Percentiles rank a stretch among this genome's conserved stretches.
These are phyloP conservation scores for Blastocrithidia nonstop DNA, from an alignment of 208 protist genomes.

Conservation along the genomic window DNA sequence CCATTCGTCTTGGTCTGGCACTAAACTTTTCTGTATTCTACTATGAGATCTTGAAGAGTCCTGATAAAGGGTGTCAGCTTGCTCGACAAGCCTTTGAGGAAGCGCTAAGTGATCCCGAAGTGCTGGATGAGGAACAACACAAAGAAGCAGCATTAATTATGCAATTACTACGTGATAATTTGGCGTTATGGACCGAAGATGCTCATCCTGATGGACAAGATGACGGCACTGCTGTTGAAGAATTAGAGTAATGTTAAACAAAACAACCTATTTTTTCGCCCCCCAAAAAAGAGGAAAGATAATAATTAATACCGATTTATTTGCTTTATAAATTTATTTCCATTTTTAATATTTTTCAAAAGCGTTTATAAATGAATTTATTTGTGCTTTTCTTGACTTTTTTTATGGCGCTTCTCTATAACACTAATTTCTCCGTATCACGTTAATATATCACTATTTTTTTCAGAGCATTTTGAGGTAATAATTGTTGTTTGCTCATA, in stretches of 20 bases:
- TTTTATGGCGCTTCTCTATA: no score
- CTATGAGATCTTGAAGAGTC: conserved; percentile 98
- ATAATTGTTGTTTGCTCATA: no score
- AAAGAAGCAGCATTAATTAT: conserved; percentile 99
- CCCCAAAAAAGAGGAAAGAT: not conserved
- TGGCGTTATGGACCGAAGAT: conserved; percentile 96
- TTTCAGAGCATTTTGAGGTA: no score
- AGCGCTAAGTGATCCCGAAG: conserved; percentile 93
- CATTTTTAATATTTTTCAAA: no score
- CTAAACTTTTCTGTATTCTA: conserved; percentile 99
- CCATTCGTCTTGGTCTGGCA: conserved; percentile 97
- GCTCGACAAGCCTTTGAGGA: conserved; percentile 96
- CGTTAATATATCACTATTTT: no score
- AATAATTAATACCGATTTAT: conserved; percentile 3
- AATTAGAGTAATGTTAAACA: conserved; percentile 77
- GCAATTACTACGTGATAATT: conserved; percentile 98
- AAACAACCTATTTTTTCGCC: no score
- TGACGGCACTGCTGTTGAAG: conserved; percentile 75
- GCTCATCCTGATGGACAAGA: conserved; percentile 62
- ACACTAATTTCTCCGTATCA: no score
- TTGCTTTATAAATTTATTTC: not conserved
- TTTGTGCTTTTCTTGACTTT: no score
- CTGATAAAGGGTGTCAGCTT: conserved; percentile 92
- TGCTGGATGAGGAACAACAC: conserved; percentile 95
- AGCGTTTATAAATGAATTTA: no score